Evolutionary conservation across 2,329 filamentous ascomycete species (phyloP).

Genomic region (Exophiala sp.): DNA sequence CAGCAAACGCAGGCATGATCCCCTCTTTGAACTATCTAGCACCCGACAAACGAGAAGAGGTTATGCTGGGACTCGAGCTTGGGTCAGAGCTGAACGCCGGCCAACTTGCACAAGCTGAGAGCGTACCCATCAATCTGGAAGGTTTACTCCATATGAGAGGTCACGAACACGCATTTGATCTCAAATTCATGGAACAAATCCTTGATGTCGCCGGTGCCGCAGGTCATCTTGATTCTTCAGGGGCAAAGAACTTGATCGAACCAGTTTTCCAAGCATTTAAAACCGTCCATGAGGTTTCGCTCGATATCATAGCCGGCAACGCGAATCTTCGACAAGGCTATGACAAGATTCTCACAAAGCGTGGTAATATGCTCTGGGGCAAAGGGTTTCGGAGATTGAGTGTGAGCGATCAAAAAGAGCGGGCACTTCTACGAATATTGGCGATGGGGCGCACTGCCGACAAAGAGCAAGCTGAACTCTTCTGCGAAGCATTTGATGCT

Average conservation of each 20-base stretch:
- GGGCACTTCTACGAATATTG: constrained; percentile 37
- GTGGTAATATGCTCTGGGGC: constrained; percentile 30
- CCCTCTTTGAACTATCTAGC: constrained; percentile 31
- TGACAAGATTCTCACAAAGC: constrained; percentile 33
- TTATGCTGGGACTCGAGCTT: constrained; percentile 36
- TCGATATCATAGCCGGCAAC: constrained; percentile 30
- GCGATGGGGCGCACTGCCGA: constrained; percentile 37
- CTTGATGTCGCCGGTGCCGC: constrained; percentile 39
- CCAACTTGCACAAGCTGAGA: constrained; percentile 41
- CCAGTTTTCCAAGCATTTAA: constrained; percentile 35
- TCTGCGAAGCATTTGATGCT: constrained; percentile 29
- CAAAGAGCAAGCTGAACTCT: constrained; percentile 32
- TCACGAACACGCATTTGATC: constrained; percentile 31
- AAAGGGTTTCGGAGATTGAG: constrained; percentile 33
- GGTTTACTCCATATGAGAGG: constrained; percentile 29
- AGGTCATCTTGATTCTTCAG: constrained; percentile 35
- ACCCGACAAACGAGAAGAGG: constrained; percentile 21
- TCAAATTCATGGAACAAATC: constrained; percentile 38
- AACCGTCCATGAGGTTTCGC: constrained; percentile 31
- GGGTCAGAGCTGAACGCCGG: constrained; percentile 38
- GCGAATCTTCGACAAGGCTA: constrained; percentile 33
- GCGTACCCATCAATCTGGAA: constrained; percentile 32
- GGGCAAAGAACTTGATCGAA: constrained; percentile 34
- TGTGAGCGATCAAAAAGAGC: constrained; percentile 28
- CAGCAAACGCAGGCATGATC: constrained; percentile 31